phyloP scores from a whole-genome alignment of 306 rosid genomes.

The Cicer bijugum region DNA sequence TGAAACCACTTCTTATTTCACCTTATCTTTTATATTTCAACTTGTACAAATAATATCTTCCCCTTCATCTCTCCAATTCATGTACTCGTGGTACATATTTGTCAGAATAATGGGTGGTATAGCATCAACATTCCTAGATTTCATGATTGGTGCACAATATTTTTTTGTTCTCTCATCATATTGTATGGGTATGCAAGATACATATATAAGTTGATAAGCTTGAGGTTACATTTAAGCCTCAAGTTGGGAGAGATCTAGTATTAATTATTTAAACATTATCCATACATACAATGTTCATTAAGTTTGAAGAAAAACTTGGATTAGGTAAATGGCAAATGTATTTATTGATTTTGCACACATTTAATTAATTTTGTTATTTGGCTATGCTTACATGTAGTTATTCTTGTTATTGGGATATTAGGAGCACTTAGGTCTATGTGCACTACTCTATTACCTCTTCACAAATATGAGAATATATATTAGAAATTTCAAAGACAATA shows the following conservation, averaged over 20 bases:
- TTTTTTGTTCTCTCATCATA: not conserved
- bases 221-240: not conserved
- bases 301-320: not conserved
- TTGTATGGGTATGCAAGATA: slow-evolving; percentile 3
- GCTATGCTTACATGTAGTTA: no score
- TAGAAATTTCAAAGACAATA: no score
- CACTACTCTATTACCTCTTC: no score
- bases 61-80: slow-evolving; percentile 7
- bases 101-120: slow-evolving; percentile 51
- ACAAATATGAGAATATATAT: no score
- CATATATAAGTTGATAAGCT: not conserved
- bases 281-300: not conserved
- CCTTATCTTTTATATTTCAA: slow-evolving; percentile 46
- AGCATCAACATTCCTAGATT: slow-evolving; percentile 25
- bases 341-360: no score
- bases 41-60: slow-evolving; percentile 48
- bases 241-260: not conserved
- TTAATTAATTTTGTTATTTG: no score
- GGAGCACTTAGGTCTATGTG: no score
- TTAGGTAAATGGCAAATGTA: no score
- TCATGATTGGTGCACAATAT: slow-evolving; percentile 9
- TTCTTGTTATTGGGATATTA: no score
- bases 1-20: slow-evolving; percentile 41
- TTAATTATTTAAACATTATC: not conserved
- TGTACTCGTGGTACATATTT: slow-evolving; percentile 48